Evolutionary conservation across 2,329 filamentous ascomycete species (phyloP), one percentile per base, ranked within the genome.

Genomic region (Clonostachys rosea): DNA sequence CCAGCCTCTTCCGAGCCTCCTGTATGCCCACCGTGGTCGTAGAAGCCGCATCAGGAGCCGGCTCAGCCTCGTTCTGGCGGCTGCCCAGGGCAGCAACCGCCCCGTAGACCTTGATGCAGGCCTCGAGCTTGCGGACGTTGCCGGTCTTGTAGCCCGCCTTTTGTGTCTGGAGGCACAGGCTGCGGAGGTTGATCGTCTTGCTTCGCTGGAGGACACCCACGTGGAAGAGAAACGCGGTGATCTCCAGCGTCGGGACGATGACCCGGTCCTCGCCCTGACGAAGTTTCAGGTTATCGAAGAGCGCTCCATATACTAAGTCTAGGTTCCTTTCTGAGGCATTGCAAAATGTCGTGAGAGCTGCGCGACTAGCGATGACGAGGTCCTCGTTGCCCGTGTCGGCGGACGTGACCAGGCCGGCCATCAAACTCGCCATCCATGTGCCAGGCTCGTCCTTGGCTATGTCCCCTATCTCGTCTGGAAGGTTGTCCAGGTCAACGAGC

Each of bases 111-210:
- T 85, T 86, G 50, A 95, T 71, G 18, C 88, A 89, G 1, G 89
- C 87, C 60, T 89, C 81, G 2, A 97, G 75, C 63, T 94, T 92
- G 44, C 84, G 80, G 40, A 96, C 80, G 61, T 89, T 94, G 17
- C 86, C 83, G 1, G 86, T 87, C 67, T 91, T 92, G 70, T 87
- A 91, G 52, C 91, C 87, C 1, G 87, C 79, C 64, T 86, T 90
- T 59, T 95, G 89, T 5, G 86, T 80, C 35, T 83, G 73, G 7
- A 83, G 71, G 49, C 91, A 89, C 4, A 96, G 67, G 7, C 65
- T 73, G 50, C 81, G 80, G 60, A 73, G 61, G 52, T 74, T 68
- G 14, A 73, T 53, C 6, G 54, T 55, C 10, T 57, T 54, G 54
- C 63, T 70, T 24, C 56, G 63, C 62, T 67, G 70, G 54, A 77